Evolutionary conservation across 2,329 filamentous ascomycete species (phyloP).

Genomic region (Ascocoryne sarcoides): DNA sequence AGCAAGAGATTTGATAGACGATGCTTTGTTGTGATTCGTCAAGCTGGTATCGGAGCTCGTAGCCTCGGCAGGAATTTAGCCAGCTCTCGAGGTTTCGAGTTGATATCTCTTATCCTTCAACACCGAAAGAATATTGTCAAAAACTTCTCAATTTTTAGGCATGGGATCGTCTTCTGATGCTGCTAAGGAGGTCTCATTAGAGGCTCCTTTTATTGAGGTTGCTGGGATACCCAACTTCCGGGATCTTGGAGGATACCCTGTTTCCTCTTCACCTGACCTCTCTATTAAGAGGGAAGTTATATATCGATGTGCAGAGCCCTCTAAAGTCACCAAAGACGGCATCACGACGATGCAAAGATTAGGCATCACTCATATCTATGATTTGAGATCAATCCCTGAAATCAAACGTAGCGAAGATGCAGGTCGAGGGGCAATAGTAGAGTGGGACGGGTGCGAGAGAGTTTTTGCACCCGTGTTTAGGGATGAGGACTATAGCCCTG

Average conservation of each 20-base stretch:
- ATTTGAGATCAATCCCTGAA: conserved; percentile 56
- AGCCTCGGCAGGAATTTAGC: too few relatives aligned
- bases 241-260: conserved; percentile 53
- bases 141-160: background rate
- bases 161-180: background rate
- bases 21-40: too few relatives aligned
- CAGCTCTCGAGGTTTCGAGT: too few relatives aligned
- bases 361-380: conserved; percentile 57
- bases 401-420: conserved; percentile 37
- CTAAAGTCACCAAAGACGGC: conserved; percentile 45
- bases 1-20: too few relatives aligned
- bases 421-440: conserved; percentile 31
- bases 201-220: conserved; percentile 42
- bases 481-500: conserved; percentile 52
- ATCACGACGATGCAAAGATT: conserved; percentile 42
- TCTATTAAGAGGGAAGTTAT: conserved; percentile 44
- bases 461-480: conserved; percentile 58
- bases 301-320: conserved; percentile 63
- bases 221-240: conserved; percentile 59
- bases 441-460: conserved; percentile 43
- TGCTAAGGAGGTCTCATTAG: conserved; percentile 11
- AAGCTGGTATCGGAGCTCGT: too few relatives aligned
- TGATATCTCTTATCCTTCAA: too few relatives aligned
- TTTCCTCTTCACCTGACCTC: conserved; percentile 29
- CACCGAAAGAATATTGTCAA: too few relatives aligned